phyloP scores from a whole-genome alignment of 2,329 filamentous ascomycete genomes.

The Seiridium cupressi region DNA sequence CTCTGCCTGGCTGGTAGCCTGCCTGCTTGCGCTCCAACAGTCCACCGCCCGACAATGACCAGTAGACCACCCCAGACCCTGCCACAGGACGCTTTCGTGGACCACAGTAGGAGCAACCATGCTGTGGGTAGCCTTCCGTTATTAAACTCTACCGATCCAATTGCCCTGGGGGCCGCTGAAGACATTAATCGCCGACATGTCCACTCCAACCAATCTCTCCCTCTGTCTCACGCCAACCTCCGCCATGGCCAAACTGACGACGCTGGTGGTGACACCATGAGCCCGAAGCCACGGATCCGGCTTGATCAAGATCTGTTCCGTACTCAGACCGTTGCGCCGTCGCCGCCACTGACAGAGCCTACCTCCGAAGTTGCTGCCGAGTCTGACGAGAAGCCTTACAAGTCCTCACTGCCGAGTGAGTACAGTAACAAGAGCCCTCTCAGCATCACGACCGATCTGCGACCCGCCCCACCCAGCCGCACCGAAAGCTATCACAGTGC shows the following conservation, averaged over 20 bases:
- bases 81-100: slow-evolving; percentile 21
- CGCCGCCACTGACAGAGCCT: slow-evolving; percentile 25
- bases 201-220: slow-evolving; percentile 20
- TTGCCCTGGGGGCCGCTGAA: slow-evolving; percentile 17
- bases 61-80: slow-evolving; percentile 20
- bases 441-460: slow-evolving; percentile 36
- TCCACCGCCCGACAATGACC: slow-evolving; percentile 22
- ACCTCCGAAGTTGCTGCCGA: slow-evolving; percentile 13
- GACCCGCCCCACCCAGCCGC: slow-evolving; percentile 20
- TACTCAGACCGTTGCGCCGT: slow-evolving; percentile 34
- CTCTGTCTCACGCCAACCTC: slow-evolving; percentile 13
- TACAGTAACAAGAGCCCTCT: slow-evolving; percentile 23
- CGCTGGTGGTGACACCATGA: slow-evolving; percentile 12
- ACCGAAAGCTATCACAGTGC: slow-evolving; percentile 33
- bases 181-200: slow-evolving; percentile 23
- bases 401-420: slow-evolving; percentile 13
- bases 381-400: slow-evolving; percentile 15
- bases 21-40: neutral
- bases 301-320: slow-evolving; percentile 30
- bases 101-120: slow-evolving; percentile 15
- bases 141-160: slow-evolving; percentile 15
- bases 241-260: slow-evolving; percentile 13
- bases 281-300: slow-evolving; percentile 15
- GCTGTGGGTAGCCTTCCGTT: slow-evolving; percentile 10
- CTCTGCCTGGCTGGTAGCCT: neutral